Percentiles rank a stretch among this genome's conserved stretches.
Conservation (phyloP, 2,329 filamentous ascomycete species). For the Phyllachora maydis region DNA sequence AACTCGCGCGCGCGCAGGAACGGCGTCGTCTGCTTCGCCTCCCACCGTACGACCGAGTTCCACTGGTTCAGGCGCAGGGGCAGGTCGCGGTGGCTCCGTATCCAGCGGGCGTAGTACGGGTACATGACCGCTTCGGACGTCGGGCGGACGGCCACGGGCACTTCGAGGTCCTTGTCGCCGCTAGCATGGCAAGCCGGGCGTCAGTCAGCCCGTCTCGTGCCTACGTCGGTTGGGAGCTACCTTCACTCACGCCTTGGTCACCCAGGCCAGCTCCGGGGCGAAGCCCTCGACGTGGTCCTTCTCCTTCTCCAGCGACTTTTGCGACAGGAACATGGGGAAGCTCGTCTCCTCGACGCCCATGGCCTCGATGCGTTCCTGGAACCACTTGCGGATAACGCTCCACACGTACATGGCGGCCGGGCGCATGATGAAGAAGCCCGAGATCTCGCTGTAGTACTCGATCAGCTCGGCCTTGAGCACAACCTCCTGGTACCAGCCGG, state of each 20-base stretch:
- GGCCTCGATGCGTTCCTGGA: slow-evolving; percentile 58
- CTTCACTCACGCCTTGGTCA: slow-evolving; percentile 51
- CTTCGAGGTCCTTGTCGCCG: slow-evolving; percentile 83
- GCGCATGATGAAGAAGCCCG: slow-evolving; percentile 90
- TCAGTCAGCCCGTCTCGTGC: slow-evolving; percentile 7
- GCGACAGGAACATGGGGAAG: slow-evolving; percentile 88
- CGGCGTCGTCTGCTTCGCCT: slow-evolving; percentile 78
- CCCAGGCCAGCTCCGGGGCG: slow-evolving; percentile 79
- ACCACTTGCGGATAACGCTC: slow-evolving; percentile 46
- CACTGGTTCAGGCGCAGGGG: slow-evolving; percentile 92
- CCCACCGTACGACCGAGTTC: slow-evolving; percentile 81
- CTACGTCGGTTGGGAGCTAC: too few relatives aligned
- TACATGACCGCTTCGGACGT: slow-evolving; percentile 56
- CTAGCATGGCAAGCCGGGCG: too few relatives aligned
- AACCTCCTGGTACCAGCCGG: slow-evolving; percentile 94
- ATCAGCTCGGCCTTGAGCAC: slow-evolving; percentile 94
- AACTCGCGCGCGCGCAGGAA: slow-evolving; percentile 92
- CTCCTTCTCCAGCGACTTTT: slow-evolving; percentile 71
- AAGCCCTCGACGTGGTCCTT: slow-evolving; percentile 99
- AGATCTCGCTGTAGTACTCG: slow-evolving; percentile 73
- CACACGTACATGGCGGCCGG: slow-evolving; percentile 47
- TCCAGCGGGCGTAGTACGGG: slow-evolving; percentile 91
- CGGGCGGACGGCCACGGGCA: slow-evolving; percentile 45
- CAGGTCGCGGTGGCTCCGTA: slow-evolving; percentile 85
- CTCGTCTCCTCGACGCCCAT: slow-evolving; percentile 90